phyloP scores from a whole-genome alignment of 2,329 filamentous ascomycete species.

The Tympanopsis confertula region DNA sequence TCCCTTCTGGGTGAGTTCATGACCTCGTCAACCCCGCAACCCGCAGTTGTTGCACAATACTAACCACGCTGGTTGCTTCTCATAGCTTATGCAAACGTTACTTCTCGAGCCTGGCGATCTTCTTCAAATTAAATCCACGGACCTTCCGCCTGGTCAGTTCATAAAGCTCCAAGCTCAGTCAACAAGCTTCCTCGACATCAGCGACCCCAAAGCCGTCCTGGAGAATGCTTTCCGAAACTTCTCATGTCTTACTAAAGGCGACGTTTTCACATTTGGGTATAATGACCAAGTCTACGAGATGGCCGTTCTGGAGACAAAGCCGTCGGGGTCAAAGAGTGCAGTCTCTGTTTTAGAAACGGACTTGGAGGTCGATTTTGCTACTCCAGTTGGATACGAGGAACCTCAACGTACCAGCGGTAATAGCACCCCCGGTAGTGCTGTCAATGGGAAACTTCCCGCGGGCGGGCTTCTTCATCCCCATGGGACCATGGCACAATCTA shows the following conservation, averaged over 20 bases:
- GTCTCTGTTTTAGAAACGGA: constrained; percentile 96
- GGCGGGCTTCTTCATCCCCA: constrained; percentile 72
- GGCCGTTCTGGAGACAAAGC: constrained; percentile 86
- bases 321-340: constrained; percentile 67
- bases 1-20: constrained; percentile 68
- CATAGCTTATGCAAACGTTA: constrained; percentile 84
- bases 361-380: constrained; percentile 87
- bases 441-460: constrained; percentile 52
- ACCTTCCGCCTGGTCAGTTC: constrained; percentile 76
- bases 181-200: constrained; percentile 87
- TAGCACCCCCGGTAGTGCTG: constrained; percentile 79
- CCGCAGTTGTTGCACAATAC: neutral
- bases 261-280: constrained; percentile 92
- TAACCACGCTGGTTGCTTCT: constrained; percentile 6
- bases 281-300: constrained; percentile 91
- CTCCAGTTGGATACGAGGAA: constrained; percentile 89
- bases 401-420: constrained; percentile 45
- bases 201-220: constrained; percentile 90
- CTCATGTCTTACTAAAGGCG: constrained; percentile 81
- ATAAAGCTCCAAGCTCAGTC: constrained; percentile 97
- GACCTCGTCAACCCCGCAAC: too few species aligned
- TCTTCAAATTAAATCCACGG: constrained; percentile 88
- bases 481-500: constrained; percentile 93
- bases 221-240: constrained; percentile 96
- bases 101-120: constrained; percentile 84